Percentiles rank a stretch among this genome's conserved stretches.
Evolutionary conservation across 768 basidiomycete species (phyloP).

Genomic region (Psilocybe azurescens): DNA sequence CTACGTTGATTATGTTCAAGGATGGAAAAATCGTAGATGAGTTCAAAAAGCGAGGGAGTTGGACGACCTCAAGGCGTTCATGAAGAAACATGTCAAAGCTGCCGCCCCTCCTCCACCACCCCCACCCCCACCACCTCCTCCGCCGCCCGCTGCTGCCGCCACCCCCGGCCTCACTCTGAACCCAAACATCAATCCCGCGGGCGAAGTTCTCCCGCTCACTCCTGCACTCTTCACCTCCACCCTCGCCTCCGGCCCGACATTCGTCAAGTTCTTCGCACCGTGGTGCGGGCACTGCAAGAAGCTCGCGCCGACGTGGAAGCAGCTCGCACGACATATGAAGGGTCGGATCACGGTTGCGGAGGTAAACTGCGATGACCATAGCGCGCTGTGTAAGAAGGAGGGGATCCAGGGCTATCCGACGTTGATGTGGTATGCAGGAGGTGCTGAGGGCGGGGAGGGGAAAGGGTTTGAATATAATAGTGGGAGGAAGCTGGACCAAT

Average conservation of each 20-base stretch:
- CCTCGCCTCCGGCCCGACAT: slow-evolving; percentile 46
- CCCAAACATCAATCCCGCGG: slow-evolving; percentile 36
- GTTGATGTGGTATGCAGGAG: slow-evolving; percentile 68
- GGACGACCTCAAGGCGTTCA: slow-evolving; percentile 58
- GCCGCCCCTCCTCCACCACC: slow-evolving; percentile 15
- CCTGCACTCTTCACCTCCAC: slow-evolving; percentile 42
- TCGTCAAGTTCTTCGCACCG: slow-evolving; percentile 85
- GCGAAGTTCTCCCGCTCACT: slow-evolving; percentile 43
- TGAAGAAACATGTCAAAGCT: slow-evolving; percentile 45
- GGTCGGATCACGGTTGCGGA: slow-evolving; percentile 79
- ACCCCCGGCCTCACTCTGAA: slow-evolving; percentile 16
- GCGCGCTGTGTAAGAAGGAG: slow-evolving; percentile 66
- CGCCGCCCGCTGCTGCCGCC: background rate
- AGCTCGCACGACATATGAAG: slow-evolving; percentile 75
- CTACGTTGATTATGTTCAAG: slow-evolving; percentile 74
- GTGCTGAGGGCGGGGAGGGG: slow-evolving; percentile 51
- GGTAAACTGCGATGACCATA: slow-evolving; percentile 86
- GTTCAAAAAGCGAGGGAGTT: slow-evolving; percentile 60
- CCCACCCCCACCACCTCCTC: background rate
- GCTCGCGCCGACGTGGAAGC: slow-evolving; percentile 80
- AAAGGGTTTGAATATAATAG: slow-evolving; percentile 73
- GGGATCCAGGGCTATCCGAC: slow-evolving; percentile 85
- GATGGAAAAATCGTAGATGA: slow-evolving; percentile 65
- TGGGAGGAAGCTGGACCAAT: slow-evolving; percentile 69
- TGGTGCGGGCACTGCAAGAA: slow-evolving; percentile 99